Evolutionary conservation across 129 eudicot genomes (phyloP).

Genomic region (Centrapalus pauciflorus): DNA sequence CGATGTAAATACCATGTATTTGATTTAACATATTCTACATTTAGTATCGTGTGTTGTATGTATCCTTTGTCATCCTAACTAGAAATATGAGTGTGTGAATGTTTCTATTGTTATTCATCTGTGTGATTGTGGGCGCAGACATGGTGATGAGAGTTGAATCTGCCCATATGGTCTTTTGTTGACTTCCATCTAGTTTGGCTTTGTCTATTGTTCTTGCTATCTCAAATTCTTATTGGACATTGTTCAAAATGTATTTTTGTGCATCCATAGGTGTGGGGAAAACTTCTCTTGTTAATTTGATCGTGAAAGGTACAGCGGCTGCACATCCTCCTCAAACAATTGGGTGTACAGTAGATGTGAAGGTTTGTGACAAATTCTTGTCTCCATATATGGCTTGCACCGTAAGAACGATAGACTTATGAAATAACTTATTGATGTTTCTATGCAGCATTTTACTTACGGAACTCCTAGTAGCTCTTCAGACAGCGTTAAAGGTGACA

Average conservation of each 20-base stretch:
- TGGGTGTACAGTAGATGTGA: slow-evolving; percentile 83
- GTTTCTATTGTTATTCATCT: too few species aligned
- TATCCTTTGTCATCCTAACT: too few species aligned
- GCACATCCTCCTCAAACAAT: slow-evolving; percentile 80
- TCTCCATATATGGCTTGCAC: neutral
- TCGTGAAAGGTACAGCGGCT: slow-evolving; percentile 64
- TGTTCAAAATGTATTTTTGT: neutral
- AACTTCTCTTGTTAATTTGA: slow-evolving; percentile 92
- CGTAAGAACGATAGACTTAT: neutral
- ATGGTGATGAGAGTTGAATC: neutral
- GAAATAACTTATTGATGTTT: slow-evolving; percentile 10
- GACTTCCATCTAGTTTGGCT: neutral
- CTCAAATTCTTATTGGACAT: neutral
- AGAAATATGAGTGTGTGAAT: too few species aligned
- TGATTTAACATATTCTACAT: too few species aligned
- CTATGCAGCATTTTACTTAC: slow-evolving; percentile 66
- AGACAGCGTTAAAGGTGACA: slow-evolving; percentile 62
- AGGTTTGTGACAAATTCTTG: slow-evolving; percentile 39
- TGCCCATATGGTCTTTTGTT: neutral
- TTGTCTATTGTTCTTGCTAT: neutral
- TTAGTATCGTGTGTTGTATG: too few species aligned
- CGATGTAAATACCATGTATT: too few species aligned
- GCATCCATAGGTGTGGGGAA: slow-evolving; percentile 75
- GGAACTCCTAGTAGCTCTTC: slow-evolving; percentile 83
- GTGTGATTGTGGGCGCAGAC: neutral